Evolutionary conservation across 2,329 filamentous ascomycete species (phyloP).

Genomic region (Aspergillus ochraceus): DNA sequence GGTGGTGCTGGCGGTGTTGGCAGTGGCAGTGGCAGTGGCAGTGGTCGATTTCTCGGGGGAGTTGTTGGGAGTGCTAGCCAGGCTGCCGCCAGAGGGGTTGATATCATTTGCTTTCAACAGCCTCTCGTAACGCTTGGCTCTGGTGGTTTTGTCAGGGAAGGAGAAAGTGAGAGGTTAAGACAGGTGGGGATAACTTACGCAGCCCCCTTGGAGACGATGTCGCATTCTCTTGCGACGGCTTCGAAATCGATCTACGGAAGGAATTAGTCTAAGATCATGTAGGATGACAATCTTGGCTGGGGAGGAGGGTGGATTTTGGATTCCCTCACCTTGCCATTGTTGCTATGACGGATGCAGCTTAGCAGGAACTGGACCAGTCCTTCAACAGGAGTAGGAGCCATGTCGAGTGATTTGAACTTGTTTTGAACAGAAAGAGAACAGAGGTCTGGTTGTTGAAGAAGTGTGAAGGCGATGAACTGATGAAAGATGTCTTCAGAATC

Average conservation of each 20-base stretch:
- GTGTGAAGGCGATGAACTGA: background rate
- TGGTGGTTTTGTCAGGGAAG: background rate
- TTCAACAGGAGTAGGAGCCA: conserved; percentile 53
- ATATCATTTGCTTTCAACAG: conserved; percentile 57
- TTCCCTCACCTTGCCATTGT: too few species aligned
- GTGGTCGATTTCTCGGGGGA: background rate
- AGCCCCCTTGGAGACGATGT: conserved; percentile 65
- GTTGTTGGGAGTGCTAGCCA: background rate
- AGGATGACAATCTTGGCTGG: too few species aligned
- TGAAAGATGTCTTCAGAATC: background rate
- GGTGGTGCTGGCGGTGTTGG: conserved; percentile 20
- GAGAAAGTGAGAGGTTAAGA: background rate
- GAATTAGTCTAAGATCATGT: background rate
- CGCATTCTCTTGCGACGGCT: conserved; percentile 63
- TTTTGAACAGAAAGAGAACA: background rate
- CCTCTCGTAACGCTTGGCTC: conserved; percentile 25
- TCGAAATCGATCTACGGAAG: conserved; percentile 61
- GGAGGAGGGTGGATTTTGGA: too few species aligned
- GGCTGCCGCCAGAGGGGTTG: conserved; percentile 19
- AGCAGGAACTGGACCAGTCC: conserved; percentile 67
- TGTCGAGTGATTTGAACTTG: conserved; percentile 25
- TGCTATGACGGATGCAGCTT: conserved; percentile 54
- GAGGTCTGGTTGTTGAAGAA: background rate
- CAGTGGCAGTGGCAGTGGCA: background rate
- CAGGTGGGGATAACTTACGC: conserved; percentile 56